Evolutionary conservation across 768 basidiomycete genomes (phyloP).

Genomic region (Russula virescens): DNA sequence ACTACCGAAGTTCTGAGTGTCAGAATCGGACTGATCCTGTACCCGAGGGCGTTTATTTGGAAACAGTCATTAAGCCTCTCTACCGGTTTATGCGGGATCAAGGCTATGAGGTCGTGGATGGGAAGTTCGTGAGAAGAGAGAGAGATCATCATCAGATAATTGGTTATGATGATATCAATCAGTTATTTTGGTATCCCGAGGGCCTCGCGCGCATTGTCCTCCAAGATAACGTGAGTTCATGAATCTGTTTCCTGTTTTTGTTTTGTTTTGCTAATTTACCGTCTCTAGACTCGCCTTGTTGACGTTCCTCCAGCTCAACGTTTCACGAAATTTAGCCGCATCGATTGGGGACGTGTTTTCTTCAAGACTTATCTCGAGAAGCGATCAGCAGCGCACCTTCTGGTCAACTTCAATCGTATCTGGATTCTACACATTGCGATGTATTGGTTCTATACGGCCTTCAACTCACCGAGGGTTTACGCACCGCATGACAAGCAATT

Average conservation of each 20-base stretch:
- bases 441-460: constrained; percentile 98
- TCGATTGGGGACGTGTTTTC: constrained; percentile 93
- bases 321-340: constrained; percentile 84
- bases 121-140: constrained; percentile 91
- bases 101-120: constrained; percentile 92
- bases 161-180: constrained; percentile 99
- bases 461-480: constrained; percentile 91
- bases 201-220: constrained; percentile 91
- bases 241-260: neutral
- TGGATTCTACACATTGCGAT: constrained; percentile 95
- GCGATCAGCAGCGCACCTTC: constrained; percentile 84
- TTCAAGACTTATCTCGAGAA: constrained; percentile 99
- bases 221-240: constrained; percentile 66
- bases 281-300: constrained; percentile 73
- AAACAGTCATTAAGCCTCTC: constrained; percentile 87
- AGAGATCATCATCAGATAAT: constrained; percentile 93
- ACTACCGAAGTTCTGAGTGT: constrained; percentile 96
- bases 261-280: constrained; percentile 10
- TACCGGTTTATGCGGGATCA: constrained; percentile 97
- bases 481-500: constrained; percentile 56
- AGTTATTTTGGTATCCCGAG: constrained; percentile 99
- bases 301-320: constrained; percentile 90
- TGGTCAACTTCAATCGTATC: constrained; percentile 98
- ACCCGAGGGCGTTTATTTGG: constrained; percentile 89
- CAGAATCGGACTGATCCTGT: constrained; percentile 92